phyloP scores from a whole-genome alignment of 768 basidiomycete species.

The Tylopilus felleus region DNA sequence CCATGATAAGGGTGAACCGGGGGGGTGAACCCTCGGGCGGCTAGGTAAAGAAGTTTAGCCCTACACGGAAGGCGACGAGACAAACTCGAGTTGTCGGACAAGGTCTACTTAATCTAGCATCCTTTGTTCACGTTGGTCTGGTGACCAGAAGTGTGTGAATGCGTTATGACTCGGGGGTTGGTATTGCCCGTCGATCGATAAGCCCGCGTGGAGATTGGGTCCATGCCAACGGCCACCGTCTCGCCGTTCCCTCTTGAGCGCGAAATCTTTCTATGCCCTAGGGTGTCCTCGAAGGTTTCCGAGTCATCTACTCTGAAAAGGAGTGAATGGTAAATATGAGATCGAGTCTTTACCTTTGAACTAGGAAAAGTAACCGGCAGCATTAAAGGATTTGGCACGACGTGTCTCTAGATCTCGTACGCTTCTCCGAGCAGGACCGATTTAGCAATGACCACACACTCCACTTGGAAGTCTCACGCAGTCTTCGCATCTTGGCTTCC shows the following conservation, averaged over 20 bases:
- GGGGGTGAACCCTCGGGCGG: background rate
- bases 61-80: background rate
- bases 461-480: background rate
- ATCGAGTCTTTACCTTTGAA: background rate
- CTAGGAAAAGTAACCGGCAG: background rate
- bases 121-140: background rate
- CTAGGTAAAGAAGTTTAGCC: background rate
- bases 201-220: background rate
- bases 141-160: background rate
- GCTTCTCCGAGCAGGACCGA: background rate
- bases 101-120: background rate
- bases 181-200: constrained; percentile 1
- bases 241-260: background rate
- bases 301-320: background rate
- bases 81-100: background rate
- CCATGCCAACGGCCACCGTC: background rate
- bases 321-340: background rate
- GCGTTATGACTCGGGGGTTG: background rate
- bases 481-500: background rate
- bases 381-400: background rate
- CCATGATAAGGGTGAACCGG: background rate
- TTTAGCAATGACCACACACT: background rate
- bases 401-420: background rate
- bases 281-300: background rate
- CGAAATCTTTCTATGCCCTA: background rate